Conservation (phyloP, 805 yeast genomes). For the Hermanozyma aechmeae region DNA sequence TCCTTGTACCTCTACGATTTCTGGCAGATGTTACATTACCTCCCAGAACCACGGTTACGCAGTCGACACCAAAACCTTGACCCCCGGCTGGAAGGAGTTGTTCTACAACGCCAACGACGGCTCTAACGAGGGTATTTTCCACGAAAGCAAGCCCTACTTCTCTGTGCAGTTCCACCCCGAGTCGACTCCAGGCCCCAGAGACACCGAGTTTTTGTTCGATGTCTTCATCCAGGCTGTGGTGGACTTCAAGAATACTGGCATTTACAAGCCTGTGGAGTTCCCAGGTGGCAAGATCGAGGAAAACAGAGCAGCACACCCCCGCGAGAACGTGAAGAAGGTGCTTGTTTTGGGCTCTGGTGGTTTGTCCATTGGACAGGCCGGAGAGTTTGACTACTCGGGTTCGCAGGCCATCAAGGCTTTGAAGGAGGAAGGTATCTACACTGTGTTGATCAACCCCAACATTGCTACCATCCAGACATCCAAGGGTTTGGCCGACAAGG, state of each 20-base stretch:
- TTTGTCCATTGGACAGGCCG: conserved; percentile 97
- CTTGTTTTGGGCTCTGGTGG: conserved; percentile 97
- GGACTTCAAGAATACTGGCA: conserved; percentile 50
- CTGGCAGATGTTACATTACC: conserved; percentile 96
- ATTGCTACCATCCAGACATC: conserved; percentile 98
- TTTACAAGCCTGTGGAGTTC: conserved; percentile 67
- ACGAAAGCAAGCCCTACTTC: conserved; percentile 78
- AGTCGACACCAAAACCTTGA: conserved; percentile 72
- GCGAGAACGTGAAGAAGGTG: conserved; percentile 80
- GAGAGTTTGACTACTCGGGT: conserved; percentile 98
- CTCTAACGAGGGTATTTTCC: conserved; percentile 97
- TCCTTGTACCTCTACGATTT: conserved; percentile 81
- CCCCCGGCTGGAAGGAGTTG: conserved; percentile 82
- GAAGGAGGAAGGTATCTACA: conserved; percentile 95
- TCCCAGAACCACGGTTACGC: conserved; percentile 99
- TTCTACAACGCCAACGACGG: conserved; percentile 95
- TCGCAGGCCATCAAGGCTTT: conserved; percentile 98
- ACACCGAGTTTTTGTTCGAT: conserved; percentile 94
- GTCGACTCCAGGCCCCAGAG: conserved; percentile 98
- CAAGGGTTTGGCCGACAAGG: conserved; percentile 95
- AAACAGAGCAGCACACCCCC: conserved; percentile 68
- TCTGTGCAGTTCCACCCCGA: conserved; percentile 99
- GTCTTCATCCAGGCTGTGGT: conserved; percentile 78
- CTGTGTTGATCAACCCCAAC: conserved; percentile 92
- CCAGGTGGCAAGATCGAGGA: conserved; percentile 83